phyloP scores from a whole-genome alignment of 805 yeast species.

The Kodamaea neixiangensis region DNA sequence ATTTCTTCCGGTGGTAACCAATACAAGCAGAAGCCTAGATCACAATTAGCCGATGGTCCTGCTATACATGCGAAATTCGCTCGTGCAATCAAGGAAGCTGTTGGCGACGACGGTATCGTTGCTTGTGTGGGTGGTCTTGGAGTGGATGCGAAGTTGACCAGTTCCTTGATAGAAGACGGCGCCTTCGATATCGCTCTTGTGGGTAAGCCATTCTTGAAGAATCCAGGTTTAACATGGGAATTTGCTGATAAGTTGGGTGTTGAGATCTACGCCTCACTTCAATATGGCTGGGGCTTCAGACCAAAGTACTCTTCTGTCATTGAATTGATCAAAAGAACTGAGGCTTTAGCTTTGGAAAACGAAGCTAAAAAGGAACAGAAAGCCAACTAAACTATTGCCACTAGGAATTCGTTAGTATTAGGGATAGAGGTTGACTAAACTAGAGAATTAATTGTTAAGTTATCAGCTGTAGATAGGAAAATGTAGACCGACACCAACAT shows the following conservation, averaged over 20 bases:
- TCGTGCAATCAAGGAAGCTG: slow-evolving; percentile 40
- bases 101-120: slow-evolving; percentile 44
- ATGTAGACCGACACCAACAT: too few relatives aligned
- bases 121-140: slow-evolving; percentile 50
- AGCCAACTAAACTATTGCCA: too few relatives aligned
- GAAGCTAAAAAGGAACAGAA: too few relatives aligned
- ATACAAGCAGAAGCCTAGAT: slow-evolving; percentile 26
- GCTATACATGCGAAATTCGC: slow-evolving; percentile 30
- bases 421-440: too few relatives aligned
- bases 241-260: slow-evolving; percentile 55
- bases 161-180: slow-evolving; percentile 41
- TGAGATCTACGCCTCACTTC: slow-evolving; percentile 35
- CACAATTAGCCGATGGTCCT: slow-evolving; percentile 11
- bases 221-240: slow-evolving; percentile 50
- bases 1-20: slow-evolving; percentile 55
- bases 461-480: too few relatives aligned
- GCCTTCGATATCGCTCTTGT: slow-evolving; percentile 49
- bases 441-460: too few relatives aligned
- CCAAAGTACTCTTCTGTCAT: slow-evolving; percentile 19
- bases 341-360: neutral
- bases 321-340: slow-evolving; percentile 20
- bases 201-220: slow-evolving; percentile 47
- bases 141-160: slow-evolving; percentile 35
- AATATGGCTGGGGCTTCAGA: slow-evolving; percentile 23
- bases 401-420: too few relatives aligned